Base-by-base conservation (phyloP, 495 filamentous ascomycete genomes). In the Bacidia gigantensis region DNA sequence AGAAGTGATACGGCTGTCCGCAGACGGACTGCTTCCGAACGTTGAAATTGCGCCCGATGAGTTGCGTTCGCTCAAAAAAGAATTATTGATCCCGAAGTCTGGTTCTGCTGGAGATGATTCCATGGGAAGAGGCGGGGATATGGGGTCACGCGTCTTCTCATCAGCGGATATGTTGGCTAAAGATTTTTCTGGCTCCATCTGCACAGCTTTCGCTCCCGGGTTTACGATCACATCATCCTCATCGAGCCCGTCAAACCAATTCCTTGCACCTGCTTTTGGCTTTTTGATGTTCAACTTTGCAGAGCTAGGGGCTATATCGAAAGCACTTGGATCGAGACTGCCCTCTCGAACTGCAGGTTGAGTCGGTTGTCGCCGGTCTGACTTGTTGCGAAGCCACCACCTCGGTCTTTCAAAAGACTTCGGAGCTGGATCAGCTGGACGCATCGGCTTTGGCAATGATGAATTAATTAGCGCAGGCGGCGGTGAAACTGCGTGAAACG, bases 331-430 rank as follows among this genome's bases (percentile, higher is more conserved):
- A 26, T 49, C 45, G 21, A 39, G 46, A 20, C 29, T 50, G n/a
- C 40, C 47, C 12, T 32, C 52, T 26, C 17, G 11, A 24, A 41
- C 3, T 26, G 23, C 23, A 20, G 46, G 3, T 26, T 51, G n/a
- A 7, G 51, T 21, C 21, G 26, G 45, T 45, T 45, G 26, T 2
- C 46, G 41, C 12, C 44, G 20, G 3, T 32, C 25, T 11, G 41
- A 46, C 56, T 58, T 58, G n/a, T 41, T 53, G n/a, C 47, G 47
- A 11, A 51, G 42, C 56, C 56, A 58, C 56, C 56, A 58, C 35
- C 38, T 55, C 24, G 52, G 35, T n/a, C 52, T 29, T 39, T 45
- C 35, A 9, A 41, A 41, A 2, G 44, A 35, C n/a, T 26, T 17
- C 18, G 25, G 49, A 18, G 14, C 44, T 10, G 43, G 56, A 22